phyloP scores from a whole-genome alignment of 2,329 filamentous ascomycete genomes.

The Colletotrichum tofieldiae region DNA sequence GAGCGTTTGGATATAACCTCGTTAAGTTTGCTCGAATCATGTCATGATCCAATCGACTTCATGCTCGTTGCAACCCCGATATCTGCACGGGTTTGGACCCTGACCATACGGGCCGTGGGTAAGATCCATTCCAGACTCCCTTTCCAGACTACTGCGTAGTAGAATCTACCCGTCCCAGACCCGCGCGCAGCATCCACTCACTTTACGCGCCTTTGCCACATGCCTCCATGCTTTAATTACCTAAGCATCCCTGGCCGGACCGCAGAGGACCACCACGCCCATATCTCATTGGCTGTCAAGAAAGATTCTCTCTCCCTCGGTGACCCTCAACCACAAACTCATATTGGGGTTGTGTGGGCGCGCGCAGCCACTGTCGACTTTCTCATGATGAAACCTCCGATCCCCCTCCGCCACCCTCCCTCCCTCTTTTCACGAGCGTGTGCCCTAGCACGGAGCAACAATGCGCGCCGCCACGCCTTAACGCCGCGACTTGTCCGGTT shows the following conservation, averaged over 20 bases:
- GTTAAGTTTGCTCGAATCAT: slow-evolving; percentile 38
- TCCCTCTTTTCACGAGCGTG: slow-evolving; percentile 34
- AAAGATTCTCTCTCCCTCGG: slow-evolving; percentile 30
- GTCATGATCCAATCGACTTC: slow-evolving; percentile 18
- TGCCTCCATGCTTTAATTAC: slow-evolving; percentile 12
- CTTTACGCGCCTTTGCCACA: not conserved
- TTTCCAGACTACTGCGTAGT: not conserved
- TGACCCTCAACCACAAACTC: slow-evolving; percentile 38
- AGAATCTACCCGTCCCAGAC: not conserved
- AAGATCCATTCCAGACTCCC: not conserved
- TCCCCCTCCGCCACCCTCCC: slow-evolving; percentile 26
- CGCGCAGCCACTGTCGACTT: slow-evolving; percentile 16
- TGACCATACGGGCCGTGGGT: not conserved
- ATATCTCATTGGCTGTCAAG: slow-evolving; percentile 33
- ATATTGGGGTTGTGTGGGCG: slow-evolving; percentile 22
- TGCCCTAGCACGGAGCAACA: slow-evolving; percentile 32
- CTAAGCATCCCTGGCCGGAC: slow-evolving; percentile 19
- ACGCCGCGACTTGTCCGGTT: slow-evolving; percentile 35
- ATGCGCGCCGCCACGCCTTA: slow-evolving; percentile 33
- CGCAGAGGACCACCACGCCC: slow-evolving; percentile 20
- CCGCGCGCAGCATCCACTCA: not conserved
- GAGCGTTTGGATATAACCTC: slow-evolving; percentile 23
- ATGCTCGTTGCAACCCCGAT: slow-evolving; percentile 7
- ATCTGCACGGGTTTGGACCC: slow-evolving; percentile 6
- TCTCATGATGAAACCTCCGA: slow-evolving; percentile 40